Conservation (phyloP, 2,329 filamentous ascomycete genomes). For the Microsporum ferrugineum region DNA sequence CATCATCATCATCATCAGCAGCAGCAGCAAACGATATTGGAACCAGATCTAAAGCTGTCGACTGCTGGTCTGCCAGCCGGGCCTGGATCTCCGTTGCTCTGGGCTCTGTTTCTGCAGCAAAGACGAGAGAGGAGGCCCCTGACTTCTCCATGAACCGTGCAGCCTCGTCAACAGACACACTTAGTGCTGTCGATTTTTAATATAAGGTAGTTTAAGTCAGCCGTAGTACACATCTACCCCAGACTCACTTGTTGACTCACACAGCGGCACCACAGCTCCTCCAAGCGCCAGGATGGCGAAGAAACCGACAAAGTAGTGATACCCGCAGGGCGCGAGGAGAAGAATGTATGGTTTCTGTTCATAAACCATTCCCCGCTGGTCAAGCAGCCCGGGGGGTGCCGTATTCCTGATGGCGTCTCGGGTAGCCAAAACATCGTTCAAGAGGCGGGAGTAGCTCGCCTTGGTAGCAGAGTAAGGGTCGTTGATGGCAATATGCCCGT, state of each 20-base stretch:
- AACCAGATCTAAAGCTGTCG: not conserved
- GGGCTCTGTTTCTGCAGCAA: not conserved
- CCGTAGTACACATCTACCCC: not conserved
- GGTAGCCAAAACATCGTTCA: not conserved
- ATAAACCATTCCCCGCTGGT: not conserved
- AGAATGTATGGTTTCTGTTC: conserved; percentile 23
- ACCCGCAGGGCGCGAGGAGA: conserved; percentile 37
- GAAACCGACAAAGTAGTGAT: conserved; percentile 40
- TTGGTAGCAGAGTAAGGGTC: not conserved
- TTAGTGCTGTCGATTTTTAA: not conserved
- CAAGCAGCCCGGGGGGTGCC: not conserved
- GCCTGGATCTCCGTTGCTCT: not conserved
- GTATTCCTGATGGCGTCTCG: not conserved
- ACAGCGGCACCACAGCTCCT: conserved; percentile 37
- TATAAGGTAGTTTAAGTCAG: not conserved
- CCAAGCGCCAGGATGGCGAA: conserved; percentile 38
- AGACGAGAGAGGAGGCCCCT: not conserved
- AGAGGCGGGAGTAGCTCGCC: not conserved
- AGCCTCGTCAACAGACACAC: not conserved
- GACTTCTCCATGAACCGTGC: not conserved
- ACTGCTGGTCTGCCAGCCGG: not conserved
- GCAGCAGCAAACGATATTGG: not conserved
- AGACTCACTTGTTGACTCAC: conserved; percentile 7
- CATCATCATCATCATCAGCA: not conserved
- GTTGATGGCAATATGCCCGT: not conserved